Base-by-base conservation (phyloP, 768 basidiomycete genomes). In the Multifurca ochricompacta region DNA sequence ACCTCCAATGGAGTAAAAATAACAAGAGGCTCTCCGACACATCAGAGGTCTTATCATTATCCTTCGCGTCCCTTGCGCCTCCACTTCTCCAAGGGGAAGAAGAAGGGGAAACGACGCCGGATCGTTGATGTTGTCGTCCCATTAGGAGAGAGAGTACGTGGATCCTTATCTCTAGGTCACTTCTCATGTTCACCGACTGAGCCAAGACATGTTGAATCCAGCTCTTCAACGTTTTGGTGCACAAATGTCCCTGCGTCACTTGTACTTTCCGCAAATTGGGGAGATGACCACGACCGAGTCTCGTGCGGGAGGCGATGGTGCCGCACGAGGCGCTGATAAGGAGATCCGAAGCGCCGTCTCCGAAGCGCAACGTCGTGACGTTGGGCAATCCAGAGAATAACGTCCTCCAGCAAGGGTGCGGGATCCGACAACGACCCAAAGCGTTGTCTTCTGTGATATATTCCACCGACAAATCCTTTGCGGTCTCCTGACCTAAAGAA, bases 21-120 rank as follows among this genome's bases (percentile, higher is more conserved):
- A 42, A 9, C 49, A 51, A 31, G 19, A 51, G 49, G 7, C 49
- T 42, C 49, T 51, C 49, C 49, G 49, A 41, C 39, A 51, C 39
- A 14, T 51, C 37, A 3, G 7, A n/a, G 19, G 30, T n/a, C n/a
- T n/a, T n/a, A n/a, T n/a, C n/a, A n/a, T n/a, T 50, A 13, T 31
- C 43, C 16, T 3, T 28, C 13, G 30, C 10, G 10, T 34, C 27
- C 5, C 31, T 2, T 3, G 19, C 13, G 30, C 21, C 28, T 21
- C 19, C 13, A 21, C 21, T 19, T 21, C 19, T 19, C 21, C 14
- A 16, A 10, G 21, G 27, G n/a, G 39, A n/a, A n/a, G n/a, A n/a
- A n/a, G n/a, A n/a, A n/a, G n/a, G n/a, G n/a, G n/a, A n/a, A n/a
- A n/a, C 9, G 4, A 7, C 28, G 27, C 21, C 9, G 5, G 40